phyloP scores from a whole-genome alignment of 2,329 filamentous ascomycete genomes.

The Epichloe typhina region DNA sequence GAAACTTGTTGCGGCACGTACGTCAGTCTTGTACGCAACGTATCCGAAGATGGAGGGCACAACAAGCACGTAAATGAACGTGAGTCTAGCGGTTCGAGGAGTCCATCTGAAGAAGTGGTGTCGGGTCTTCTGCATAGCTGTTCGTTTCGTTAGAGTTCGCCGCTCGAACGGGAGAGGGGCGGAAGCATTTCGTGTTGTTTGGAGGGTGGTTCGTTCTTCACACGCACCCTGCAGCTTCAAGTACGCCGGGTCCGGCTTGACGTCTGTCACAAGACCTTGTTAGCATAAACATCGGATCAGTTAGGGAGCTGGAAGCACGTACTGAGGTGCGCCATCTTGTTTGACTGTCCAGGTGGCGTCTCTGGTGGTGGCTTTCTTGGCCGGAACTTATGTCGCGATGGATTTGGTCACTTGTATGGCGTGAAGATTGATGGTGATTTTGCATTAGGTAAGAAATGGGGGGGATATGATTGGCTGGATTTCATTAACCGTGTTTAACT shows the following conservation, averaged over 20 bases:
- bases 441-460: conserved; percentile 5
- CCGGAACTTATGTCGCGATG: conserved; percentile 11
- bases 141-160: conserved; percentile 13
- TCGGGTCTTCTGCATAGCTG: conserved; percentile 73
- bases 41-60: conserved; percentile 61
- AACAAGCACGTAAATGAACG: conserved; percentile 61
- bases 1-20: conserved; percentile 39
- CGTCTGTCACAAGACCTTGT: conserved; percentile 17
- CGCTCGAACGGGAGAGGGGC: background rate
- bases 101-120: conserved; percentile 97
- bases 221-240: conserved; percentile 27
- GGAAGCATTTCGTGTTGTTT: background rate
- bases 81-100: conserved; percentile 64
- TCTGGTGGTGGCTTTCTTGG: conserved; percentile 10
- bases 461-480: background rate
- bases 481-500: background rate
- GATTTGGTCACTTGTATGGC: background rate
- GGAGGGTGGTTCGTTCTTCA: conserved; percentile 5
- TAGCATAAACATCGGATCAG: conserved; percentile 10
- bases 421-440: background rate
- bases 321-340: conserved; percentile 28
- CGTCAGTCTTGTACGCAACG: conserved; percentile 69
- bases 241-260: conserved; percentile 29
- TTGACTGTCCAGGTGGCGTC: conserved; percentile 12
- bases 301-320: conserved; percentile 5